Evolutionary conservation across 2,329 filamentous ascomycete genomes (phyloP).

Genomic region (Aspergillus spinulosporus): DNA sequence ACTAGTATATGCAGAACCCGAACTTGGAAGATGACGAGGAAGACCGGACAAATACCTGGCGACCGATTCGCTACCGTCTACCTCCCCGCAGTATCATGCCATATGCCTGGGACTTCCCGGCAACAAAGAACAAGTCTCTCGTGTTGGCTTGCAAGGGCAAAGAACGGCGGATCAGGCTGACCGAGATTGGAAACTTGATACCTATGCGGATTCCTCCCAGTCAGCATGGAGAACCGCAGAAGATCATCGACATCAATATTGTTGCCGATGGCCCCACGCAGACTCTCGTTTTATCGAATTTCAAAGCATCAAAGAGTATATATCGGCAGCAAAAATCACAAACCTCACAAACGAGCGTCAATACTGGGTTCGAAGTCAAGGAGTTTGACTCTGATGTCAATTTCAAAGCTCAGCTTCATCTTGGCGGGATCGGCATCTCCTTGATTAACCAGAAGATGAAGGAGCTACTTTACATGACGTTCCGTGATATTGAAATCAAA

Average conservation of each 20-base stretch:
- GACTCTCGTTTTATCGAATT: constrained; percentile 90
- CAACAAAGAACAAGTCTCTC: constrained; percentile 93
- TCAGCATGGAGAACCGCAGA: constrained; percentile 64
- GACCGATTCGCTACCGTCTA: constrained; percentile 85
- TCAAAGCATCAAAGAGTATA: constrained; percentile 86
- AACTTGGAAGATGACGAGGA: constrained; percentile 87
- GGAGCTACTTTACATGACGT: constrained; percentile 89
- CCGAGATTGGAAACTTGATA: constrained; percentile 93
- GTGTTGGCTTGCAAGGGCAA: constrained; percentile 76
- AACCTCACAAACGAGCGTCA: constrained; percentile 59
- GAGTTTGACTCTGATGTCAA: constrained; percentile 83
- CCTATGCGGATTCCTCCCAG: constrained; percentile 83
- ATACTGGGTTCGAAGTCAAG: constrained; percentile 87
- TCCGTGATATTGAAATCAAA: constrained; percentile 85
- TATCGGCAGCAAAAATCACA: constrained; percentile 67
- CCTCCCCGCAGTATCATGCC: constrained; percentile 98
- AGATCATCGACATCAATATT: constrained; percentile 95
- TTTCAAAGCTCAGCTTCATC: constrained; percentile 82
- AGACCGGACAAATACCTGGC: constrained; percentile 79
- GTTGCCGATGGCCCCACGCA: constrained; percentile 94
- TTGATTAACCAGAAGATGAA: constrained; percentile 89
- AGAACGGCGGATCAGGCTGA: constrained; percentile 88
- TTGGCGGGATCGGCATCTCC: constrained; percentile 89
- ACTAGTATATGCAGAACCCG: constrained; percentile 58
- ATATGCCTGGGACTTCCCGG: constrained; percentile 98